A percentile compares a stretch with the other conserved stretches of the same genome.
Conservation (phyloP, 2,329 filamentous ascomycete genomes). For the Penicillium thymicola region DNA sequence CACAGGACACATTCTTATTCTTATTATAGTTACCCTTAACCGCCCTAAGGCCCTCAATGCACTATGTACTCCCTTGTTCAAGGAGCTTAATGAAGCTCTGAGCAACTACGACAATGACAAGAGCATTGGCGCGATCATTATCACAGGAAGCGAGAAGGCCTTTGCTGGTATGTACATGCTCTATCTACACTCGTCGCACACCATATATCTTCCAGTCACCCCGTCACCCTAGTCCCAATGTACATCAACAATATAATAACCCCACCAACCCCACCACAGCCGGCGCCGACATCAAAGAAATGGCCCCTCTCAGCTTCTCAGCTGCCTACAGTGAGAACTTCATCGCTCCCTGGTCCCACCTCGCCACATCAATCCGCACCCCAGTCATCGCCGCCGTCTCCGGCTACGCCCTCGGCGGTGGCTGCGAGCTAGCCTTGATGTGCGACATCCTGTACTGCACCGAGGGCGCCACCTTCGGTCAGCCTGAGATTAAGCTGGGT, state of each 20-base stretch:
- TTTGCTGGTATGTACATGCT: slow-evolving; percentile 62
- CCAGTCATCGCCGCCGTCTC: slow-evolving; percentile 93
- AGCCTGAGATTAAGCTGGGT: slow-evolving; percentile 95
- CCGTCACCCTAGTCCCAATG: background rate
- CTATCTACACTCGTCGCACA: background rate
- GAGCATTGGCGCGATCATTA: slow-evolving; percentile 69
- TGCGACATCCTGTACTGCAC: slow-evolving; percentile 93
- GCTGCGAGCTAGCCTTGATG: slow-evolving; percentile 97
- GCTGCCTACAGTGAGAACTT: slow-evolving; percentile 86
- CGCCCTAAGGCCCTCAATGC: slow-evolving; percentile 95
- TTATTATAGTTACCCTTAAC: slow-evolving; percentile 73
- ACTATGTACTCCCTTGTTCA: slow-evolving; percentile 83
- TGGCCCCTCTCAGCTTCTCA: slow-evolving; percentile 87
- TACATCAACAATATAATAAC: background rate
- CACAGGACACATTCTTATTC: background rate
- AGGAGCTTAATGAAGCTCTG: slow-evolving; percentile 80
- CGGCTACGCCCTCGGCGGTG: slow-evolving; percentile 89
- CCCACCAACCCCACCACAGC: slow-evolving; percentile 45
- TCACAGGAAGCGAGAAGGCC: slow-evolving; percentile 85
- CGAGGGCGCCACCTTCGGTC: slow-evolving; percentile 81
- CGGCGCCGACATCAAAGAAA: slow-evolving; percentile 98
- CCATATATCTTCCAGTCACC: too few relatives aligned
- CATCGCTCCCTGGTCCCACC: slow-evolving; percentile 89
- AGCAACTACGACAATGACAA: slow-evolving; percentile 66
- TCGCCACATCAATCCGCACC: slow-evolving; percentile 82